These are phyloP conservation scores for Linnemannia schmuckeri DNA, from an alignment of 192 early-diverging fungal genomes.

Conservation along the genomic window DNA sequence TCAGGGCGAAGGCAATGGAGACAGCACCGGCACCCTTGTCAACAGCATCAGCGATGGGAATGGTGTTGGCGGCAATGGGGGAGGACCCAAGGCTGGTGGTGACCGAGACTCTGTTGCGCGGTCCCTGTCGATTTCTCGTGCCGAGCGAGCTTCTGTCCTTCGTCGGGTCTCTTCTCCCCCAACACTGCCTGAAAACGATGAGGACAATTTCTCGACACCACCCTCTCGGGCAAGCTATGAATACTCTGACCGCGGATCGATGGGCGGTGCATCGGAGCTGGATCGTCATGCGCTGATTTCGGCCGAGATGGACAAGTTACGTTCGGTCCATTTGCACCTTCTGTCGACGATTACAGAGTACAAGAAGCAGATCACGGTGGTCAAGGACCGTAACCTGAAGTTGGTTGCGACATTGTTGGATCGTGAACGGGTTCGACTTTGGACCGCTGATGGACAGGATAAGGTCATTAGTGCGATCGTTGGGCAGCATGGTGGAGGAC, in stretches of 20 bases:
- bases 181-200: slow-evolving; percentile 18
- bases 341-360: slow-evolving; percentile 61
- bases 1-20: not conserved
- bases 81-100: slow-evolving; percentile 8
- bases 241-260: slow-evolving; percentile 30
- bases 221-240: slow-evolving; percentile 31
- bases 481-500: slow-evolving; percentile 32
- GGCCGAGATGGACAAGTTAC: slow-evolving; percentile 64
- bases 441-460: slow-evolving; percentile 54
- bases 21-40: not conserved
- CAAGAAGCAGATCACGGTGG: slow-evolving; percentile 60
- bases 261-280: slow-evolving; percentile 30
- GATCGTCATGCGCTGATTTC: slow-evolving; percentile 62
- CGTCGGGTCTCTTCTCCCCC: slow-evolving; percentile 24
- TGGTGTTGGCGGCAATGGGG: not conserved
- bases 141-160: slow-evolving; percentile 33
- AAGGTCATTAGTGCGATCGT: slow-evolving; percentile 49
- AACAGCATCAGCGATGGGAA: not conserved
- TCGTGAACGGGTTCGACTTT: slow-evolving; percentile 54
- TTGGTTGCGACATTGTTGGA: slow-evolving; percentile 54
- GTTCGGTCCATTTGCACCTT: slow-evolving; percentile 55
- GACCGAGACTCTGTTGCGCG: slow-evolving; percentile 31
- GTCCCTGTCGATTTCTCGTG: slow-evolving; percentile 42
- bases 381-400: slow-evolving; percentile 56
- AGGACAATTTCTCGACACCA: slow-evolving; percentile 16